These are phyloP conservation scores for Acmispon strigosus DNA, from an alignment of 306 rosid genomes.

Conservation along the genomic window DNA sequence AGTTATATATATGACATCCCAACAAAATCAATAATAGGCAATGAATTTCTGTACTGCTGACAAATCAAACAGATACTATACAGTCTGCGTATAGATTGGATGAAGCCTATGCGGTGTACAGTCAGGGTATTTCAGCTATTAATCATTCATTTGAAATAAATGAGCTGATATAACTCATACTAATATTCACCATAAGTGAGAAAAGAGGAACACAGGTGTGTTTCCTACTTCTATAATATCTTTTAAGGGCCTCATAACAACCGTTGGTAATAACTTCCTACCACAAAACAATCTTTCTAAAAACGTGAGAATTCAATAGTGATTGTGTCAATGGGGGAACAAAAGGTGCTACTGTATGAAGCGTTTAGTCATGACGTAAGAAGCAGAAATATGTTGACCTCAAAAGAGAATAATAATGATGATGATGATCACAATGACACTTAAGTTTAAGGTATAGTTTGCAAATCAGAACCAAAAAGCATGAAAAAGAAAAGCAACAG, in stretches of 20 bases:
- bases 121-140: neutral
- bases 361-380: neutral
- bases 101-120: neutral
- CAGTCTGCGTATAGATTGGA: neutral
- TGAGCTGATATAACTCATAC: neutral
- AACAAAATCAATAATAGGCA: neutral
- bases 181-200: neutral
- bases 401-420: neutral
- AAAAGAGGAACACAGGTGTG: neutral
- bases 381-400: constrained; percentile 10
- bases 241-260: neutral
- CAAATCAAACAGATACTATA: neutral
- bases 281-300: neutral
- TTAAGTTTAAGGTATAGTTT: neutral
- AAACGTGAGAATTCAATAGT: neutral
- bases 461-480: neutral
- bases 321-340: neutral
- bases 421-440: neutral
- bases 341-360: neutral
- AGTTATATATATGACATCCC: neutral
- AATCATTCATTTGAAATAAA: constrained; percentile 9
- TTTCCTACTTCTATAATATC: neutral
- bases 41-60: neutral
- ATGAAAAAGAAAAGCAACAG: neutral
- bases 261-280: neutral